phyloP scores from a whole-genome alignment of 2,329 filamentous ascomycete genomes.

The Talaromyces sp. region DNA sequence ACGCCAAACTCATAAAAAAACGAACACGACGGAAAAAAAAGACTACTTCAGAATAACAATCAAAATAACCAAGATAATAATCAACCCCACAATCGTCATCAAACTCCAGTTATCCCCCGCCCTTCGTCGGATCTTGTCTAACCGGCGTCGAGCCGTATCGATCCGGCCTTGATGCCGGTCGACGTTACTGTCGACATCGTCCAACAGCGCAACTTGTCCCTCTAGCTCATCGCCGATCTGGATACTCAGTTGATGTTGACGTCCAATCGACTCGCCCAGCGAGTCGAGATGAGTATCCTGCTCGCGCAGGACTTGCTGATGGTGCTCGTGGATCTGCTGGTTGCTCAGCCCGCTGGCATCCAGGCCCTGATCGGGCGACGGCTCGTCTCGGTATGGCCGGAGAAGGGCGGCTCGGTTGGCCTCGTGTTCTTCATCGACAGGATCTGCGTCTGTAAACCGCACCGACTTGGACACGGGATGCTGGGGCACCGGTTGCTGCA shows the following conservation, averaged over 20 bases:
- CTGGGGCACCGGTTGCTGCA: constrained; percentile 41
- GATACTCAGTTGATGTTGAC: constrained; percentile 88
- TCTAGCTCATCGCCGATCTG: constrained; percentile 96
- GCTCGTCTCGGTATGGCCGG: constrained; percentile 55
- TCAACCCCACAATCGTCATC: constrained; percentile 73
- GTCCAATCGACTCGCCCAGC: constrained; percentile 77
- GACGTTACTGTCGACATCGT: constrained; percentile 79
- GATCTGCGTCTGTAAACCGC: constrained; percentile 68
- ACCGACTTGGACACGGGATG: constrained; percentile 64
- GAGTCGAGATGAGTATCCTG: constrained; percentile 92
- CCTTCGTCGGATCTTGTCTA: constrained; percentile 67
- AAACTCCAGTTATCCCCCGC: constrained; percentile 85
- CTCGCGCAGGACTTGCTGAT: constrained; percentile 73
- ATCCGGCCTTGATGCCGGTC: constrained; percentile 60
- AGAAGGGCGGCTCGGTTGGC: constrained; percentile 57
- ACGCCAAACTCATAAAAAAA: constrained; percentile 3
- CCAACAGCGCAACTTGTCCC: constrained; percentile 79
- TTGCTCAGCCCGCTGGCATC: constrained; percentile 64
- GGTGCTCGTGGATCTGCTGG: constrained; percentile 80
- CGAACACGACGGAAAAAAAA: background rate
- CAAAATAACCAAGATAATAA: constrained; percentile 74
- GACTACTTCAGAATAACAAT: constrained; percentile 73
- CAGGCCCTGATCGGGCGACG: constrained; percentile 31
- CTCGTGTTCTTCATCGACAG: constrained; percentile 45
- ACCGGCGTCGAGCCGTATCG: constrained; percentile 56